A percentile compares a stretch with the other conserved stretches of the same genome.
Evolutionary conservation across 148 eudicot genomes (phyloP).

Genomic region (Pouteria glomerata): DNA sequence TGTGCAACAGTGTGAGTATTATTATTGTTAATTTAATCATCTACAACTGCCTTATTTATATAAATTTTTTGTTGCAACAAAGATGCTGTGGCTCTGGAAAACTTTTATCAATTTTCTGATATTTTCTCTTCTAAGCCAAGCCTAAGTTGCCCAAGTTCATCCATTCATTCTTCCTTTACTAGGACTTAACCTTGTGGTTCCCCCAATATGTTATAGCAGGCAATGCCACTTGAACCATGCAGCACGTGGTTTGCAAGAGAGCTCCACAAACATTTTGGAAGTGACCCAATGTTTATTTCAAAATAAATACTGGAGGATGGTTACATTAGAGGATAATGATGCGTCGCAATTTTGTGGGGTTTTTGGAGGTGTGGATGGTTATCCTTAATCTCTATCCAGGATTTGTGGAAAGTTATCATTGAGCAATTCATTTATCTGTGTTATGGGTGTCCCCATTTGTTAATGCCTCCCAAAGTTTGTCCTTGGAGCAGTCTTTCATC

Average conservation of each 20-base stretch:
- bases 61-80: neutral
- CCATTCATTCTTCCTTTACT: neutral
- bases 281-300: neutral
- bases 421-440: neutral
- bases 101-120: neutral
- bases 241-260: neutral
- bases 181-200: neutral
- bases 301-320: neutral
- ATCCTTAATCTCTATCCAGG: neutral
- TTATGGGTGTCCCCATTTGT: neutral
- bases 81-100: neutral
- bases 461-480: neutral
- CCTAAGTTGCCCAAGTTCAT: neutral
- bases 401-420: neutral
- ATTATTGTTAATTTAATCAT: conserved; percentile 2
- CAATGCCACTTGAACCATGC: neutral
- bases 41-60: neutral
- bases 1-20: conserved; percentile 63
- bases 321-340: neutral
- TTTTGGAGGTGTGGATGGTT: neutral
- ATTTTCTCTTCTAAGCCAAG: neutral
- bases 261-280: neutral
- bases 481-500: neutral
- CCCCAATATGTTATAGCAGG: neutral
- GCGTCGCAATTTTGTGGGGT: neutral